These are phyloP conservation scores for Zymoseptoria brevis DNA, from an alignment of 2,329 filamentous ascomycete species.

Conservation along the genomic window DNA sequence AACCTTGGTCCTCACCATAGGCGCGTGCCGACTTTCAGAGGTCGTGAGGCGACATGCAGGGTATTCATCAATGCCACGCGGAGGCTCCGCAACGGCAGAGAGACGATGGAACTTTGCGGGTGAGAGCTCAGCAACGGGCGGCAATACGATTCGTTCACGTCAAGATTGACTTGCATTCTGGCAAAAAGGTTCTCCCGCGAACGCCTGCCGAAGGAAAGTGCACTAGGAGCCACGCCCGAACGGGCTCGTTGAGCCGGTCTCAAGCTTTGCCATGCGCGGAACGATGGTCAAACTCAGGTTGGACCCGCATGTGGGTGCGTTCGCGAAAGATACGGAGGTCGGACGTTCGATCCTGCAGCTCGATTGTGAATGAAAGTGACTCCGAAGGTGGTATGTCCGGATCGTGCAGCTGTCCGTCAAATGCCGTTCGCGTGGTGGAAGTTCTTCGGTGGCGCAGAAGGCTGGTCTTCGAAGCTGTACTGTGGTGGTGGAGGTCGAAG, in stretches of 20 bases:
- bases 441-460: not conserved
- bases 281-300: not conserved
- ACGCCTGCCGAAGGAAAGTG: not conserved
- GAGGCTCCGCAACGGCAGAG: not conserved
- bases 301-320: not conserved
- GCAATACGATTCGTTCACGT: not conserved
- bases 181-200: not conserved
- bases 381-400: not conserved
- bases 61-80: not conserved
- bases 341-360: not conserved
- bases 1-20: not conserved
- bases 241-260: not conserved
- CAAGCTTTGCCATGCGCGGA: not conserved
- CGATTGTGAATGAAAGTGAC: not conserved
- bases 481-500: not conserved
- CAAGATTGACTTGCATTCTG: not conserved
- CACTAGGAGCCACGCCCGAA: not conserved
- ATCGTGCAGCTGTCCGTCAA: not conserved
- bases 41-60: not conserved
- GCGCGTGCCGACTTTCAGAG: not conserved
- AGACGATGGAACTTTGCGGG: not conserved
- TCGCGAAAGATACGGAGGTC: not conserved
- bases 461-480: not conserved
- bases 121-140: not conserved
- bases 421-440: not conserved